A percentile compares a stretch with the other conserved stretches of the same genome.
Evolutionary conservation across 164 flowering plant species (phyloP).

Genomic region (Dillenia suffruticosa): DNA sequence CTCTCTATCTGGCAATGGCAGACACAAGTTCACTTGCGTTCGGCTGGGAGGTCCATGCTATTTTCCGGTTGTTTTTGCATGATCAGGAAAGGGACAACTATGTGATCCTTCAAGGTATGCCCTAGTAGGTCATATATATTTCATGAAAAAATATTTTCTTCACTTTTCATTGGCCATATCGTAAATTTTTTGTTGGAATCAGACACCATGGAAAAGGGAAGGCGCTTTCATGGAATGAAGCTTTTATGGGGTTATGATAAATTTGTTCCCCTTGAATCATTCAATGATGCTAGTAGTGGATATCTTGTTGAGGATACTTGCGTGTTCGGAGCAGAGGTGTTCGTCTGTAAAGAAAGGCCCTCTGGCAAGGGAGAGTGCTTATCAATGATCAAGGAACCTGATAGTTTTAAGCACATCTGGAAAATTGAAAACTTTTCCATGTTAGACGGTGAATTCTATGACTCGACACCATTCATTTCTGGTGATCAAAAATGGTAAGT

Average conservation of each 20-base stretch:
- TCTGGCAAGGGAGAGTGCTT: slow-evolving; percentile 32
- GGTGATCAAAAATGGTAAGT: slow-evolving; percentile 40
- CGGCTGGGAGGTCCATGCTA: slow-evolving; percentile 38
- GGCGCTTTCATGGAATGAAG: slow-evolving; percentile 34
- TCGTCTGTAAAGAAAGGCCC: slow-evolving; percentile 28
- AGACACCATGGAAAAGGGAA: slow-evolving; percentile 20
- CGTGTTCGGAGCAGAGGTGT: slow-evolving; percentile 48
- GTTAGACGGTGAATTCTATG: slow-evolving; percentile 9
- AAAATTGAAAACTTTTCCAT: slow-evolving; percentile 32
- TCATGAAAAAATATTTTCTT: too few species aligned
- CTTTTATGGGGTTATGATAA: slow-evolving; percentile 36
- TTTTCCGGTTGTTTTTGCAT: slow-evolving; percentile 32
- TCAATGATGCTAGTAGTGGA: slow-evolving; percentile 29
- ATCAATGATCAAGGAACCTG: slow-evolving; percentile 27
- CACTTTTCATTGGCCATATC: too few species aligned
- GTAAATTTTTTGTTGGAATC: not conserved
- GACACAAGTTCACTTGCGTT: slow-evolving; percentile 16
- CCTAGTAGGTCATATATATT: too few species aligned
- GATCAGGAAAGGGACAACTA: slow-evolving; percentile 40
- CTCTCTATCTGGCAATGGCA: slow-evolving; percentile 34
- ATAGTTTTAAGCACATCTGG: slow-evolving; percentile 25
- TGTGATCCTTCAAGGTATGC: slow-evolving; percentile 23
- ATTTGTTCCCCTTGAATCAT: slow-evolving; percentile 20
- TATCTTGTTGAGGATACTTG: slow-evolving; percentile 36
- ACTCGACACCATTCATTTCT: slow-evolving; percentile 28